Percentiles rank a stretch among this genome's conserved stretches.
These are phyloP conservation scores for Vigna hirtella DNA, from an alignment of 306 rosid species.

Conservation along the genomic window DNA sequence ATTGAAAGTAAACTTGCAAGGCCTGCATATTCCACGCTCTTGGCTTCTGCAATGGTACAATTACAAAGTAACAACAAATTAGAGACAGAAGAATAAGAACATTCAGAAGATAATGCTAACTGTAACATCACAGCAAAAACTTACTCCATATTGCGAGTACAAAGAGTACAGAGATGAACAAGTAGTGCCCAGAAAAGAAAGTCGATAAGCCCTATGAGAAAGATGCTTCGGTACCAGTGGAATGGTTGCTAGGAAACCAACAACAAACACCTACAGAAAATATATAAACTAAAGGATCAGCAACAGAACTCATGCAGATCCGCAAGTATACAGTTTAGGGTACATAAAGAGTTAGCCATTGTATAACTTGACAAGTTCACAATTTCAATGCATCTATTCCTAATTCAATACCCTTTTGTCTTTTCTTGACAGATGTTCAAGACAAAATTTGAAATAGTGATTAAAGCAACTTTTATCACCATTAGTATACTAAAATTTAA, in stretches of 20 bases:
- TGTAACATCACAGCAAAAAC: conserved; percentile 33
- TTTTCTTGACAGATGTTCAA: conserved; percentile 16
- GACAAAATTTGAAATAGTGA: conserved; percentile 18
- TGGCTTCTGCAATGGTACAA: conserved; percentile 71
- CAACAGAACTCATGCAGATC: conserved; percentile 20
- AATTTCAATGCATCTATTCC: conserved; percentile 16
- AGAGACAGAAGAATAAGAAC: conserved; percentile 23
- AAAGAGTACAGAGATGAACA: conserved; percentile 81
- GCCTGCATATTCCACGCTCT: conserved; percentile 94
- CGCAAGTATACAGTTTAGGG: conserved; percentile 8
- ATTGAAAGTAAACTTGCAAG: conserved; percentile 85
- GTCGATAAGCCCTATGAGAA: conserved; percentile 89
- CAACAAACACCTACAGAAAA: conserved; percentile 77
- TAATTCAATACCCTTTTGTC: conserved; percentile 8
- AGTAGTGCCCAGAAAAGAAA: conserved; percentile 87
- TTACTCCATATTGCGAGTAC: conserved; percentile 86
- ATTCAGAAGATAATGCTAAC: conserved; percentile 20
- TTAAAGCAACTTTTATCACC: conserved; percentile 21
- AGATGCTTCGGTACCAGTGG: conserved; percentile 81
- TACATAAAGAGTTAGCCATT: neutral
- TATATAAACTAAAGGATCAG: conserved; percentile 30
- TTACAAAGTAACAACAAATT: conserved; percentile 35
- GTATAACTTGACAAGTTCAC: neutral
- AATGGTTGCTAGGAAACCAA: conserved; percentile 82
- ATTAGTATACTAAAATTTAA: conserved; percentile 6